phyloP scores from a whole-genome alignment of 371 early-diverging fungal genomes.

The Apophysomyces trapeziformis region DNA sequence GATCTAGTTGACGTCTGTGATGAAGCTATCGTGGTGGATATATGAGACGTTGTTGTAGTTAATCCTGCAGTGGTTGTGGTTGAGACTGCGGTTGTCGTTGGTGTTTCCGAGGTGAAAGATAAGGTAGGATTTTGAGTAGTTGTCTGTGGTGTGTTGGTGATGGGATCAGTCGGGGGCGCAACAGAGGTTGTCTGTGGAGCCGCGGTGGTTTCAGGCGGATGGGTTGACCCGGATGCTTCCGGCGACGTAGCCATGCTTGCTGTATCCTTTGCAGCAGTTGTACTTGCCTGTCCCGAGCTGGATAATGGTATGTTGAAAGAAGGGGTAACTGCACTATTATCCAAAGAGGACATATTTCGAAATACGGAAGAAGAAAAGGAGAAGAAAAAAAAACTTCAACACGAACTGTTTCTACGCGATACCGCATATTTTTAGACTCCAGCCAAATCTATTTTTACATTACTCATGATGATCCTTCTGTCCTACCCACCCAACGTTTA shows the following conservation, averaged over 20 bases:
- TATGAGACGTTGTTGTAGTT: background rate
- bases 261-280: background rate
- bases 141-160: background rate
- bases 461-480: background rate
- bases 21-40: background rate
- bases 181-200: background rate
- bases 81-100: constrained; percentile 4
- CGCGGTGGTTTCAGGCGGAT: background rate
- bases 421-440: constrained; percentile 5
- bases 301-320: background rate
- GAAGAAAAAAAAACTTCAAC: background rate
- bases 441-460: constrained; percentile 1
- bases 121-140: constrained; percentile 5
- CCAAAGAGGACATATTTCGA: background rate
- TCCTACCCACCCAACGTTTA: background rate
- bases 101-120: constrained; percentile 9
- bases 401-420: background rate
- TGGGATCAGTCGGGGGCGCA: background rate
- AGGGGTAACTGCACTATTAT: background rate
- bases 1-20: constrained; percentile 2
- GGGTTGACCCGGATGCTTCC: background rate
- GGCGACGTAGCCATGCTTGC: background rate
- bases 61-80: background rate
- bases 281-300: background rate
- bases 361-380: background rate